Evolutionary conservation across 2,329 filamentous ascomycete species (phyloP), one percentile per base, ranked within the genome.

Genomic region (Bipolaris victoriae): DNA sequence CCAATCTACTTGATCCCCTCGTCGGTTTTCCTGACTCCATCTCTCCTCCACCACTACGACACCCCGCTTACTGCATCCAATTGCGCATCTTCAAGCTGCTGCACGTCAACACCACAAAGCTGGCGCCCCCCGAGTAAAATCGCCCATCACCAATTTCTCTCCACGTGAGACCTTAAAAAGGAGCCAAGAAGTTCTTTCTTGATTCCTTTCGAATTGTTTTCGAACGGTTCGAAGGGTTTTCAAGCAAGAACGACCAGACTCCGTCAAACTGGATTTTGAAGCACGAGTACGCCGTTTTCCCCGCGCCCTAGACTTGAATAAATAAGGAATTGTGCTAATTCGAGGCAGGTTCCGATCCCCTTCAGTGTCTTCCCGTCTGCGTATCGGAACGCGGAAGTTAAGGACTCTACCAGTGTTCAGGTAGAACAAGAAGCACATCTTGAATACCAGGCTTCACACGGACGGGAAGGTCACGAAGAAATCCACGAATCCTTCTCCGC

Each of bases 221-320:
- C 68, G 74, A 76, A 76, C 76, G 79, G 78, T 80, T 83, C 80
- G 82, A 82, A 82, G 82, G 82, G 82, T 78, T 79, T 87, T 87
- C 86, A 86, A 91, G 88, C 88, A 87, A 84, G 85, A 86, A 82
- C 87, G 83, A 82, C 80, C 80, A 79, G 82, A 88, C 90, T 88
- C 88, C 90, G 90, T 91, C 91, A 97, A 92, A 86, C 93, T 97
- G 93, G 93, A 97, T 91, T 97, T 96, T 95, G 93, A 97, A 90
- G 92, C 93, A 84, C 91, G 92, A 83, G 91, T 97, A 83, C 92
- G 66, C 20, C 18, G 15, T 24, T 46, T 48, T 36, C 20, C 37
- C 46, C 16, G 33, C 18, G 5, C 24, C 29, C 43, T 16, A 37
- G 45, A 29, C 5, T 29, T 29, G 26, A 29, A 29, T 40, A 16